Percentiles rank a stretch among this genome's conserved stretches.
phyloP scores from a whole-genome alignment of 2,329 filamentous ascomycete genomes.

The Dactylonectria estremocensis region DNA sequence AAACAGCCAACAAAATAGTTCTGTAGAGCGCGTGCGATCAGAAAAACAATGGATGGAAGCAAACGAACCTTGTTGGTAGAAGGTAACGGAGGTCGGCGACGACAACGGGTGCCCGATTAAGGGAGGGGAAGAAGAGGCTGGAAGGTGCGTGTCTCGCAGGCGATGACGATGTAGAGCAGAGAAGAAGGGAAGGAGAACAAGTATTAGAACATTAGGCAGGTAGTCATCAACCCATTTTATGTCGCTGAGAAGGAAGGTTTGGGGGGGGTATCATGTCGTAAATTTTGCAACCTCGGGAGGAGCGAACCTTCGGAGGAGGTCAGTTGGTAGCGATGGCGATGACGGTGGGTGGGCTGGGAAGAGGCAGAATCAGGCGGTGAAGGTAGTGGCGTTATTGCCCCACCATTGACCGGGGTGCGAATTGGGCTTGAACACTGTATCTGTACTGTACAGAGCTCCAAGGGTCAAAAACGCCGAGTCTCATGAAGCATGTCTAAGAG shows the following conservation, averaged over 20 bases:
- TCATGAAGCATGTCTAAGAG: neutral
- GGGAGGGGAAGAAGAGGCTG: slow-evolving; percentile 34
- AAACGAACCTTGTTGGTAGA: slow-evolving; percentile 31
- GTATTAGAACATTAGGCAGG: slow-evolving; percentile 10
- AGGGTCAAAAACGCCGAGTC: too few species aligned
- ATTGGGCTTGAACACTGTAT: neutral
- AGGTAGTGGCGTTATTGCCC: slow-evolving; percentile 15
- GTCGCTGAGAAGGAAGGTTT: slow-evolving; percentile 30
- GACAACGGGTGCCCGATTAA: slow-evolving; percentile 32
- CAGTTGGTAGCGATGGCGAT: slow-evolving; percentile 25
- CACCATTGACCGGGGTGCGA: slow-evolving; percentile 23
- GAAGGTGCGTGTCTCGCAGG: slow-evolving; percentile 25
- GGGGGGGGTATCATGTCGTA: slow-evolving; percentile 39
- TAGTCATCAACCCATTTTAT: slow-evolving; percentile 37
- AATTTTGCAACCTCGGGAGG: slow-evolving; percentile 27
- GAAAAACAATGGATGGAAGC: slow-evolving; percentile 14
- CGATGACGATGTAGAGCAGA: slow-evolving; percentile 12
- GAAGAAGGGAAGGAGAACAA: neutral
- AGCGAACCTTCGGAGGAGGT: neutral
- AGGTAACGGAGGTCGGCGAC: slow-evolving; percentile 32
- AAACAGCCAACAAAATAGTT: slow-evolving; percentile 17
- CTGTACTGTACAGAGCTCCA: slow-evolving; percentile 16
- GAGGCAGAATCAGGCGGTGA: slow-evolving; percentile 47
- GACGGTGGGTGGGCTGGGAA: slow-evolving; percentile 7
- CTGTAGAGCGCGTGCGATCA: neutral